Evolutionary conservation across 306 rosid species (phyloP), one percentile per base, ranked within the genome.

Genomic region (Casuarina cunninghamiana): DNA sequence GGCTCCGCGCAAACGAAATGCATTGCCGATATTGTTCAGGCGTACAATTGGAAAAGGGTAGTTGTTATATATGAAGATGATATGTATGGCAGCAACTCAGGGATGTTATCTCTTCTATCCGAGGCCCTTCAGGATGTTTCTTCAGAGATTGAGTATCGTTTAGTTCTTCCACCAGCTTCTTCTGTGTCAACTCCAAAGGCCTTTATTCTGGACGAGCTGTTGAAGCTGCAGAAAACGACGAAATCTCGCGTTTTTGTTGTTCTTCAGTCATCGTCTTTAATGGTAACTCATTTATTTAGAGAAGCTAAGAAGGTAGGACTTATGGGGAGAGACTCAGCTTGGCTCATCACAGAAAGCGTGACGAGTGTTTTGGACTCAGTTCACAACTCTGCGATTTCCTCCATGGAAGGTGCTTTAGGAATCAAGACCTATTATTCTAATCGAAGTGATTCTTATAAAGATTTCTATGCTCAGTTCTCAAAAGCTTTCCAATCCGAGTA

Each of bases 301-400:
- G 32, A 26, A 26, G 32, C 32, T 26, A 26, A 26, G 32, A 26
- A 26, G 32, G 32, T 26, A 26, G 32, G 32, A 26, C 32, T 26
- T 26, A 26, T 26, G 32, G 32, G 32, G 32, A 26, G 32, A 26
- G 32, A 26, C 32, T 26, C 32, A 26, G 89, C 76, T 77, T 92
- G 97, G 97, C 88, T 90, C 61, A 45, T 90, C 53, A 71, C 96
- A 38, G 93, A 88, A 78, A 80, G 88, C 53, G 72, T 86, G 53
- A 82, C 82, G 87, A 26, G 32, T 26, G 32, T 26, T 26, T 26
- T 26, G 32, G 32, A 26, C 32, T 26, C 32, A 26, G 32, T 26
- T 26, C 32, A 26, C 32, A 26, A 26, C 32, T 26, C 32, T 26
- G 32, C 32, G 32, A 26, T 26, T 26, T 26, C 32, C 32, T 26